Conservation (phyloP, 2,329 filamentous ascomycete genomes). For the Leptographium wingfieldii region DNA sequence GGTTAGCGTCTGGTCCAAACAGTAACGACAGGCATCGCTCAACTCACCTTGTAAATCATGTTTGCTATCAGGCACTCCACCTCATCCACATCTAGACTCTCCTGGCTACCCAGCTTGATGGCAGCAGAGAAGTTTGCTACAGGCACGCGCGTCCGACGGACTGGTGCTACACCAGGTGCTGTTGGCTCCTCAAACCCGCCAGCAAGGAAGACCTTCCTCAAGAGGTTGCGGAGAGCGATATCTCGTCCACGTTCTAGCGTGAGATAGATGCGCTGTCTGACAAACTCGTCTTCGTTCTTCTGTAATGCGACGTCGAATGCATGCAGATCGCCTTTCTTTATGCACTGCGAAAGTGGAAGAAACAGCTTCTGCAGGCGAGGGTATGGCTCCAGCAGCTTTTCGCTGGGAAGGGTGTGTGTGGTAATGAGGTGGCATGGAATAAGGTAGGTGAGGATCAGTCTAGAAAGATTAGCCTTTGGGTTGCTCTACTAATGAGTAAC, state of each 20-base stretch:
- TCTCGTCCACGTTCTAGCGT: slow-evolving; percentile 88
- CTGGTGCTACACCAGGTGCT: slow-evolving; percentile 47
- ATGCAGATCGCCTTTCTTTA: slow-evolving; percentile 69
- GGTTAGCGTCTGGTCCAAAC: background rate
- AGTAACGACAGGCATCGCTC: background rate
- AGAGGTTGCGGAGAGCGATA: slow-evolving; percentile 79
- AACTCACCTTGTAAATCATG: slow-evolving; percentile 86
- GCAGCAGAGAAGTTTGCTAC: slow-evolving; percentile 77
- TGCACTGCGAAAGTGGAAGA: slow-evolving; percentile 62
- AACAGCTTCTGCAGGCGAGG: slow-evolving; percentile 69
- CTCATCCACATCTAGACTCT: slow-evolving; percentile 72
- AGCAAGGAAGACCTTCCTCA: slow-evolving; percentile 79
- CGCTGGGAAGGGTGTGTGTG: slow-evolving; percentile 69
- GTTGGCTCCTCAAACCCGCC: slow-evolving; percentile 72
- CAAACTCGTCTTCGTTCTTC: slow-evolving; percentile 80
- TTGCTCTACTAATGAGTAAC: background rate
- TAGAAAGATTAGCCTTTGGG: slow-evolving; percentile 20
- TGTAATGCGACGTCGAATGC: slow-evolving; percentile 75
- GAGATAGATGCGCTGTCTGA: slow-evolving; percentile 85
- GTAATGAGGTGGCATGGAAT: slow-evolving; percentile 89
- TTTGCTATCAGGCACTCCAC: slow-evolving; percentile 92
- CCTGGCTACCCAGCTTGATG: slow-evolving; percentile 57
- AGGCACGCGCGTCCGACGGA: slow-evolving; percentile 65
- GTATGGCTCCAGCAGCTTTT: slow-evolving; percentile 57
- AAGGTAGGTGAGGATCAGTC: slow-evolving; percentile 84